Base-by-base conservation (phyloP, 1,284 basidiomycete species). In the Pseudozyma sp. region DNA sequence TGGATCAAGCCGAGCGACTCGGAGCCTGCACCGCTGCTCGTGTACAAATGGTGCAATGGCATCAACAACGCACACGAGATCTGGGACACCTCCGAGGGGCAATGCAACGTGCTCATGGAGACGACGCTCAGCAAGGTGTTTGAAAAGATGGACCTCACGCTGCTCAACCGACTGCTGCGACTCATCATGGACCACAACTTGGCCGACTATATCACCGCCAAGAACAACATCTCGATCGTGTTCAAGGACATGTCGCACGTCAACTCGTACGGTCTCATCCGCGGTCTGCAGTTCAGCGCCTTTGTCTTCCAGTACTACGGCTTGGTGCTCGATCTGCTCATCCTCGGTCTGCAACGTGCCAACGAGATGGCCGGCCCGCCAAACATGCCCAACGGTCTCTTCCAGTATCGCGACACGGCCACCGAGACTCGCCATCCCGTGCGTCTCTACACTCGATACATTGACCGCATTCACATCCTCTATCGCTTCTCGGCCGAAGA, bases 401-500 rank as follows among this genome's bases (percentile, higher is more conserved):
- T 82, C 63, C 83, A 84, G 49, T 84, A 77, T 73, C 68, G 68
- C 19, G 70, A 81, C 54, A 79, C 68, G n/a, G 77, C 68, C 10
- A 81, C 75, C 17, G 82, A 84, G 75, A 79, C 77, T 30, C 64
- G 73, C 7, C 83, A 84, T 47, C 83, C 83, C 13, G 81, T 84
- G 44, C 76, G 83, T 16, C 65, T 84, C 17, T 84, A 84, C 48
- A 78, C 76, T n/a, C 79, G 83, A 5, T 84, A 81, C 72, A 68
- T 84, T 44, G 83, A 84, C 57, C 77, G 82, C 46, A 82, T 84
- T 59, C 82, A 84, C 71, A 79, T 99, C 70, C 89, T 99, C 74
- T 98, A 98, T 91, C 90, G 94, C 68, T 99, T 99, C 88, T 92
- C 90, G n/a, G 95, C 96, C 10, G 97, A 99, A 76, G 97, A 99